Evolutionary conservation across 345 rosid genomes (phyloP).

Genomic region (Euphorbia pulcherrima): DNA sequence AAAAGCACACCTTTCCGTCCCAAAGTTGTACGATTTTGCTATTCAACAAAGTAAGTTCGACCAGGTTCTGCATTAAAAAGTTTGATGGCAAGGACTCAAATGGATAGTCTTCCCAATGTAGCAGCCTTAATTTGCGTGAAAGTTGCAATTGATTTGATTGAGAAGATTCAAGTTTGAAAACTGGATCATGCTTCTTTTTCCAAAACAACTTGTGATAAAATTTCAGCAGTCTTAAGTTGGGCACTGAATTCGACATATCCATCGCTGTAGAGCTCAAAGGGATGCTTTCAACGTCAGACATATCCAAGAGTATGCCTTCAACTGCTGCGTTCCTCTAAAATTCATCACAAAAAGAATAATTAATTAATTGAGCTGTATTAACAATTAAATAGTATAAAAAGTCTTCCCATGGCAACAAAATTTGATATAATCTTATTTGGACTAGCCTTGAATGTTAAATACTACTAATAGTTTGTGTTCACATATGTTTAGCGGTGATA

Average conservation of each 20-base stretch:
- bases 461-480: slow-evolving; percentile 2
- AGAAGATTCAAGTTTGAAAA: background rate
- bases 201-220: too few relatives aligned
- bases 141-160: background rate
- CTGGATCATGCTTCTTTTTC: background rate
- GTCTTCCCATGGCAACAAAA: too few relatives aligned
- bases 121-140: too few relatives aligned
- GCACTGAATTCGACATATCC: slow-evolving; percentile 6
- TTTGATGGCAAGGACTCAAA: background rate
- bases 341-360: background rate
- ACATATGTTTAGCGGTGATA: background rate
- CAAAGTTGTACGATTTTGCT: background rate
- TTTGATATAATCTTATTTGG: too few relatives aligned
- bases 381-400: background rate
- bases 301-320: slow-evolving; percentile 9
- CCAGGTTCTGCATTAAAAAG: background rate
- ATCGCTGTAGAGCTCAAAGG: background rate
- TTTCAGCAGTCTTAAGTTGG: too few relatives aligned
- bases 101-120: too few relatives aligned
- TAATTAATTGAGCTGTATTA: too few relatives aligned
- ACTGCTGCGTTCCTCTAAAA: slow-evolving; percentile 18
- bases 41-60: background rate
- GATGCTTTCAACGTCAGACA: background rate
- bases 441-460: background rate
- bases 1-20: background rate